Evolutionary conservation across 306 rosid genomes (phyloP).

Genomic region (Lagenaria siceraria): DNA sequence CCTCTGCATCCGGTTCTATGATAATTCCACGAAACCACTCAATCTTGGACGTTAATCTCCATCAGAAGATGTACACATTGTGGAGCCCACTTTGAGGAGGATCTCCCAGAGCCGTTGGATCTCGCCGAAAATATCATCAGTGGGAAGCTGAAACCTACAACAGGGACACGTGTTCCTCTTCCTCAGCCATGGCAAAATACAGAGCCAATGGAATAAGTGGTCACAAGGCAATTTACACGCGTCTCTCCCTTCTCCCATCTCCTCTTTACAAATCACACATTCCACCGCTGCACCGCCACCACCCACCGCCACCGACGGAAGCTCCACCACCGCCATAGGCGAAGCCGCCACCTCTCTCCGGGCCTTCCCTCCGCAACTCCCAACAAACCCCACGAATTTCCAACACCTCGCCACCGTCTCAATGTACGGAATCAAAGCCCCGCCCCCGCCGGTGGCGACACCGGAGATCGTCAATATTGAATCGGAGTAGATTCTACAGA

Average conservation of each 20-base stretch:
- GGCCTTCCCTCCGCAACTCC: constrained; percentile 12
- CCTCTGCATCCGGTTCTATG: background rate
- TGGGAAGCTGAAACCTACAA: constrained; percentile 63
- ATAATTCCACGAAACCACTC: background rate
- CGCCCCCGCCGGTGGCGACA: constrained; percentile 20
- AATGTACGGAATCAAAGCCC: constrained; percentile 39
- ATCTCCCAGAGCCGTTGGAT: constrained; percentile 76
- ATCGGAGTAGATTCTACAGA: constrained; percentile 15
- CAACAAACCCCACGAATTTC: constrained; percentile 36
- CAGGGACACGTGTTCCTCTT: constrained; percentile 85
- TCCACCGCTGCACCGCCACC: constrained; percentile 33
- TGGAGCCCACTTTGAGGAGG: constrained; percentile 21
- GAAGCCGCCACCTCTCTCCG: constrained; percentile 41
- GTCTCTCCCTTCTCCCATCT: constrained; percentile 58
- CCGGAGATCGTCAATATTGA: constrained; percentile 29
- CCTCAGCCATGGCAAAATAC: constrained; percentile 68
- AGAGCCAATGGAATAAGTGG: constrained; percentile 82
- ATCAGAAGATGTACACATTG: background rate
- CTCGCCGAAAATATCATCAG: constrained; percentile 60
- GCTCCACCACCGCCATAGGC: constrained; percentile 33
- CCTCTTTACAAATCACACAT: constrained; percentile 77
- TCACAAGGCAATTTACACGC: constrained; percentile 74
- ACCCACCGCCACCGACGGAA: constrained; percentile 42
- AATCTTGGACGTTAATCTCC: background rate
- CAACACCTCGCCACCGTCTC: constrained; percentile 48